Evolutionary conservation across 176 grass and related monocot species (phyloP).

Genomic region (Stipa capillata): DNA sequence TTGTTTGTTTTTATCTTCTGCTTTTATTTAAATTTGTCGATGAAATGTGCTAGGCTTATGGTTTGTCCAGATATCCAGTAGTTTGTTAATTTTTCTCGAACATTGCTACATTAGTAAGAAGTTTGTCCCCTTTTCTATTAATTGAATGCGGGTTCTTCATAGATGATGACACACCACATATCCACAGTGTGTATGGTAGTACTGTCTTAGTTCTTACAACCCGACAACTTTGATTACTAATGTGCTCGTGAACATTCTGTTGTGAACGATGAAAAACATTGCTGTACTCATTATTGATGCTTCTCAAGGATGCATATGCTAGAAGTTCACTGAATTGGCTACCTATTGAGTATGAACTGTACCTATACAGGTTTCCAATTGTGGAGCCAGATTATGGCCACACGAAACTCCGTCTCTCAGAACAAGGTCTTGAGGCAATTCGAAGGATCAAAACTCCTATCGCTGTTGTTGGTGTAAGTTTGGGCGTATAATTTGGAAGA

Average conservation of each 20-base stretch:
- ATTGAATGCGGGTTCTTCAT: not conserved
- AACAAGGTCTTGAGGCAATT: slow-evolving; percentile 92
- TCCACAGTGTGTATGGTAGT: not conserved
- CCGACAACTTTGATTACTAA: not conserved
- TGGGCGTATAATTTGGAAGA: not conserved
- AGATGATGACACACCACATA: not conserved
- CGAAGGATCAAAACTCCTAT: slow-evolving; percentile 76
- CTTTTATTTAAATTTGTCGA: not conserved
- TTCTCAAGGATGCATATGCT: not conserved
- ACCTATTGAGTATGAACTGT: not conserved
- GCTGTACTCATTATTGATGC: not conserved
- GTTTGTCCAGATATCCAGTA: not conserved
- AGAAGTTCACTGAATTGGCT: not conserved
- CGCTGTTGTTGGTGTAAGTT: slow-evolving; percentile 77
- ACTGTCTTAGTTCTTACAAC: not conserved
- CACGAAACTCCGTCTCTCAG: slow-evolving; percentile 78
- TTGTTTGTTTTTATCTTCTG: not conserved
- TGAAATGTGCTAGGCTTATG: not conserved
- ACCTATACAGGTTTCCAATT: slow-evolving; percentile 73
- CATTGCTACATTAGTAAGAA: not conserved
- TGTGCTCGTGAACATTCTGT: not conserved
- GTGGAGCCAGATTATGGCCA: slow-evolving; percentile 93
- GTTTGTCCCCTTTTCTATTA: not conserved
- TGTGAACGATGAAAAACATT: not conserved
- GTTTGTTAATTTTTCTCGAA: not conserved